phyloP scores from a whole-genome alignment of 108 stramenopile genomes.

The Tribonema minus region DNA sequence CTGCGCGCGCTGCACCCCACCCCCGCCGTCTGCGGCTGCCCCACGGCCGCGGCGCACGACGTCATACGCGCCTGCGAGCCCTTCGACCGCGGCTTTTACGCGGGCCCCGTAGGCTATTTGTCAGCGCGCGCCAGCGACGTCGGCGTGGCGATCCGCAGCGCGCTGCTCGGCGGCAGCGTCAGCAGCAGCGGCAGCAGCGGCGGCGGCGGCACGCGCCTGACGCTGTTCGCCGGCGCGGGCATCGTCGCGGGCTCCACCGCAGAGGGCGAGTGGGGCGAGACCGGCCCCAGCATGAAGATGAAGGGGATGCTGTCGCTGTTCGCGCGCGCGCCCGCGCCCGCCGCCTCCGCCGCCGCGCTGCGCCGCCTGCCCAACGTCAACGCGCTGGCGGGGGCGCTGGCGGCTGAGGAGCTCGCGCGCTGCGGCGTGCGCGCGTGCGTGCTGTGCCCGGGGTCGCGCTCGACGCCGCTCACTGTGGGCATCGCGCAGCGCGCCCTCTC shows the following conservation, averaged over 20 bases:
- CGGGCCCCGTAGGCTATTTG: slow-evolving; percentile 38
- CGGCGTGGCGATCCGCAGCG: slow-evolving; percentile 31
- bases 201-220: neutral
- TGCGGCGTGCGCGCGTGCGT: slow-evolving; percentile 75
- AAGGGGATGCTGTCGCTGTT: slow-evolving; percentile 27
- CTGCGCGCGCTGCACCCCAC: slow-evolving; percentile 36
- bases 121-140: slow-evolving; percentile 10
- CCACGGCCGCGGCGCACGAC: neutral
- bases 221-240: slow-evolving; percentile 37
- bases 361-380: slow-evolving; percentile 62
- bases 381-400: slow-evolving; percentile 76
- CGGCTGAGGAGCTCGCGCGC: slow-evolving; percentile 80
- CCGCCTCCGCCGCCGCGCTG: neutral
- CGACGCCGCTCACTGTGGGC: slow-evolving; percentile 77
- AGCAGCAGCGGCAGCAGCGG: neutral
- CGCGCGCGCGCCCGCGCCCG: neutral
- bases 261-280: slow-evolving; percentile 32
- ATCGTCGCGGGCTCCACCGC: slow-evolving; percentile 44
- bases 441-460: slow-evolving; percentile 83
- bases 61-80: neutral
- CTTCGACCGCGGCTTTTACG: slow-evolving; percentile 40
- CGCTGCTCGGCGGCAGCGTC: neutral
- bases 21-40: slow-evolving; percentile 35
- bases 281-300: slow-evolving; percentile 21
- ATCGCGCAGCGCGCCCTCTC: slow-evolving; percentile 39